Evolutionary conservation across 192 early-diverging fungal species (phyloP), one percentile per base, ranked within the genome.

Genomic region (Backusella luteola): DNA sequence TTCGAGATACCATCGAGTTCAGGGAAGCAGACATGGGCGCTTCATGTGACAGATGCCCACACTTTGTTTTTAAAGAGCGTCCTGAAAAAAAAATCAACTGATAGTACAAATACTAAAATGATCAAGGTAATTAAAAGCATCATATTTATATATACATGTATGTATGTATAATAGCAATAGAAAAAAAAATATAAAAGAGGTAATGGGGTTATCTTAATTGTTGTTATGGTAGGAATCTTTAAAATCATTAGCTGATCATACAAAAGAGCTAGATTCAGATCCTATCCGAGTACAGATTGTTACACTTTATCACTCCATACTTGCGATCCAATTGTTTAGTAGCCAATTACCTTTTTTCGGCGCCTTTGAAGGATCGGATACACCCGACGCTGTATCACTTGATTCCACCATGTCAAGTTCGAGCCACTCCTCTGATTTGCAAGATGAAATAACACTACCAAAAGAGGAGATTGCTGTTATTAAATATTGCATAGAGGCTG

Each of bases 41-140:
- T 71, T 4, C 23, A 32, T 46, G 41, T 71, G 21, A 46, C 39
- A 29, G 29, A 49, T 49, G 15, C 23, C 23, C 39, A 71, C 42
- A 71, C 70, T 34, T 49, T n/a, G 35, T 71, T 71, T 49, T 71
- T 71, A 41, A 71, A 71, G 39, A 49, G 42, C 15, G 41, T 71
- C 7, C 42, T 71, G 29, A 44, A 71, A 49, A 71, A 71, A 34
- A 49, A 71, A 44, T 19, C 23, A 34, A 49, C 42, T 34, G 23
- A 71, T 35, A 35, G 17, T 71, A 41, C 21, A 23, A 46, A 34
- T 32, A 46, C 21, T 15, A 71, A 71, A 32, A 46, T 44, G 15
- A 71, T 71, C 39, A 71, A 46, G 70, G 70, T 71, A 38, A 41
- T 21, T 69, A 23, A 38, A 29, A 63, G 3, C 21, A 29, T 4